These are phyloP conservation scores for Baorangia bicolor DNA, from an alignment of 768 basidiomycete species.

Conservation along the genomic window DNA sequence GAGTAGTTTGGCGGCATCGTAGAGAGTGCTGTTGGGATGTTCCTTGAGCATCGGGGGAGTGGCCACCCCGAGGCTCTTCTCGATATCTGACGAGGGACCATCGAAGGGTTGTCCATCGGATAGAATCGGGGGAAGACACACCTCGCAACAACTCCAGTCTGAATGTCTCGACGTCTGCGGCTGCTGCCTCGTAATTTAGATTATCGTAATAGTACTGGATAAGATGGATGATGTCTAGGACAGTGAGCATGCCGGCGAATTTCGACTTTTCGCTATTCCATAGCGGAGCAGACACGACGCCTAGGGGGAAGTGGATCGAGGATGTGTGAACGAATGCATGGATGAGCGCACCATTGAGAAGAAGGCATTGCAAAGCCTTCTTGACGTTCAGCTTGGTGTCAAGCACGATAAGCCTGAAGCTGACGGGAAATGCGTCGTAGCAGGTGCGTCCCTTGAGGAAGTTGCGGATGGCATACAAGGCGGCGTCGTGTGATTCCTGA, in stretches of 20 bases:
- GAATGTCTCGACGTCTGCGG: slow-evolving; percentile 90
- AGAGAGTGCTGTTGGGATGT: slow-evolving; percentile 84
- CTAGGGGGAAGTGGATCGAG: slow-evolving; percentile 39
- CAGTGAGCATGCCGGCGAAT: slow-evolving; percentile 98
- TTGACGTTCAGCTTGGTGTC: slow-evolving; percentile 96
- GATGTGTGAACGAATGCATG: background rate
- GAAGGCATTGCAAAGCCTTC: slow-evolving; percentile 86
- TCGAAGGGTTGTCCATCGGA: slow-evolving; percentile 7
- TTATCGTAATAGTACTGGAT: slow-evolving; percentile 98
- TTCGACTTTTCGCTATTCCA: slow-evolving; percentile 94
- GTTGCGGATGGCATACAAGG: slow-evolving; percentile 66
- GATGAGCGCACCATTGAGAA: slow-evolving; percentile 62
- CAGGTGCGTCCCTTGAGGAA: slow-evolving; percentile 84
- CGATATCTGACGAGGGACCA: slow-evolving; percentile 66
- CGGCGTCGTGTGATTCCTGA: slow-evolving; percentile 66
- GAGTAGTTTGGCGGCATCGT: slow-evolving; percentile 85
- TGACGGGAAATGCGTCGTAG: slow-evolving; percentile 98
- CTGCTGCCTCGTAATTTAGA: slow-evolving; percentile 75
- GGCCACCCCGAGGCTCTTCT: slow-evolving; percentile 86
- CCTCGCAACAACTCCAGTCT: slow-evolving; percentile 87
- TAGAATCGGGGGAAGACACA: slow-evolving; percentile 35
- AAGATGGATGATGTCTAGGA: slow-evolving; percentile 98
- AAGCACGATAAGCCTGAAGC: slow-evolving; percentile 93
- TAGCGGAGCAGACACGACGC: slow-evolving; percentile 95
- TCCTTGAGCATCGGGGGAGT: slow-evolving; percentile 89